Evolutionary conservation across 345 rosid genomes (phyloP).

Genomic region (Isatis tinctoria): DNA sequence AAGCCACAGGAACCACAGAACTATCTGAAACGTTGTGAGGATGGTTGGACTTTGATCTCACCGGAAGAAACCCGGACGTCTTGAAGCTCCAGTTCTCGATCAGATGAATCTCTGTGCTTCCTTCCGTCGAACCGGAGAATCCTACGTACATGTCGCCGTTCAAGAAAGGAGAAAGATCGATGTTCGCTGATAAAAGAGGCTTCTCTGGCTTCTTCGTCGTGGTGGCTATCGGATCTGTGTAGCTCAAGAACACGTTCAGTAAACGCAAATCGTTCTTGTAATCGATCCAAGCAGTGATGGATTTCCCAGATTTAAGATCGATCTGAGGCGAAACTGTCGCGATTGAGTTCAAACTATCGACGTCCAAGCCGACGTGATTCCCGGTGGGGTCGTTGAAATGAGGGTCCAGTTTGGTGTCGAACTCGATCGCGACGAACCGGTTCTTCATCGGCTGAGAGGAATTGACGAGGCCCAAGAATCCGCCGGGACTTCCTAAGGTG

Average conservation of each 20-base stretch:
- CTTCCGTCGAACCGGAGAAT: constrained; percentile 91
- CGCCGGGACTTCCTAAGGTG: constrained; percentile 75
- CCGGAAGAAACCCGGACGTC: constrained; percentile 60
- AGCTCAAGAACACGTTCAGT: constrained; percentile 65
- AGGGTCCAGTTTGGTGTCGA: constrained; percentile 68
- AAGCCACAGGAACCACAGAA: constrained; percentile 47
- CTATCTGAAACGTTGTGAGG: constrained; percentile 78
- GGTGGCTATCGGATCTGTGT: constrained; percentile 20
- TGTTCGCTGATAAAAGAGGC: constrained; percentile 49
- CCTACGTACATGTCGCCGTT: constrained; percentile 65
- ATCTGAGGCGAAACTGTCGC: constrained; percentile 55
- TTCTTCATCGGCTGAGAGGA: constrained; percentile 69
- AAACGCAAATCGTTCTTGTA: constrained; percentile 68
- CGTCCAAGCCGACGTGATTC: constrained; percentile 76
- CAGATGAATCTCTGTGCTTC: constrained; percentile 86
- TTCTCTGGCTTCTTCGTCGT: constrained; percentile 50
- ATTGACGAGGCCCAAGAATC: constrained; percentile 77
- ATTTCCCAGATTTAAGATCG: constrained; percentile 74
- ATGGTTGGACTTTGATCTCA: constrained; percentile 44
- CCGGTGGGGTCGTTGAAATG: constrained; percentile 63
- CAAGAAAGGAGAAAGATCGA: constrained; percentile 64
- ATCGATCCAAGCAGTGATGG: constrained; percentile 74
- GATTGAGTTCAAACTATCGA: constrained; percentile 65
- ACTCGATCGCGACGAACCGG: constrained; percentile 77
- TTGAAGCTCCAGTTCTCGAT: constrained; percentile 73